A percentile compares a stretch with the other conserved stretches of the same genome.
Conservation (phyloP, 495 filamentous ascomycete genomes). For the Penicillium roqueforti region DNA sequence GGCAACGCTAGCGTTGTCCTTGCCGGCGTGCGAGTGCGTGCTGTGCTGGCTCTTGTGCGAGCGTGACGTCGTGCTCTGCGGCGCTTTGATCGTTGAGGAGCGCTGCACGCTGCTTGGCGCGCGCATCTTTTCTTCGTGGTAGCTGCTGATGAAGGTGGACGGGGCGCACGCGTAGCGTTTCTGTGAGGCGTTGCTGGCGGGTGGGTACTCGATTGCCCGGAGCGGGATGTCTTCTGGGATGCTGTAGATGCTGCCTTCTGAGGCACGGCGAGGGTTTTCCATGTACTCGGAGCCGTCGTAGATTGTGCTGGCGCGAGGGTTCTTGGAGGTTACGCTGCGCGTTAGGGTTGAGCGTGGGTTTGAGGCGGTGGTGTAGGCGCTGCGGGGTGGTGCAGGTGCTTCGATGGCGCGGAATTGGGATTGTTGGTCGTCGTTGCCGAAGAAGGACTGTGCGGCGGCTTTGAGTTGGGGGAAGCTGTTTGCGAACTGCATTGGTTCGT, state of each 20-base stretch:
- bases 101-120: conserved; percentile 33
- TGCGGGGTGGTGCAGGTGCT: conserved; percentile 37
- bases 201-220: conserved; percentile 43
- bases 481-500: conserved; percentile 22
- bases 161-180: conserved; percentile 30
- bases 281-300: conserved; percentile 41
- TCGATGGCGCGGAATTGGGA: conserved; percentile 37
- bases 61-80: conserved; percentile 29
- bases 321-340: conserved; percentile 36
- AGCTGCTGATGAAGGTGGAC: conserved; percentile 42
- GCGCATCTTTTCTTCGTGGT: conserved; percentile 31
- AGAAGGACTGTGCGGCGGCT: conserved; percentile 20
- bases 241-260: conserved; percentile 37
- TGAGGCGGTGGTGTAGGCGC: conserved; percentile 33
- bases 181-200: conserved; percentile 23
- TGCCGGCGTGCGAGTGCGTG: conserved; percentile 9
- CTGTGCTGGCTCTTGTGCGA: conserved; percentile 18
- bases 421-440: conserved; percentile 22
- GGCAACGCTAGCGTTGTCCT: conserved; percentile 20
- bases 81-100: conserved; percentile 43
- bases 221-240: conserved; percentile 33
- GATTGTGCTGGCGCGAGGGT: conserved; percentile 41
- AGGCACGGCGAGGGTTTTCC: conserved; percentile 37
- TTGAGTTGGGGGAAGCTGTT: conserved; percentile 30
- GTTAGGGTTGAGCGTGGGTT: conserved; percentile 30